Base-by-base conservation (phyloP, 768 basidiomycete species). In the Tylopilus sp. region DNA sequence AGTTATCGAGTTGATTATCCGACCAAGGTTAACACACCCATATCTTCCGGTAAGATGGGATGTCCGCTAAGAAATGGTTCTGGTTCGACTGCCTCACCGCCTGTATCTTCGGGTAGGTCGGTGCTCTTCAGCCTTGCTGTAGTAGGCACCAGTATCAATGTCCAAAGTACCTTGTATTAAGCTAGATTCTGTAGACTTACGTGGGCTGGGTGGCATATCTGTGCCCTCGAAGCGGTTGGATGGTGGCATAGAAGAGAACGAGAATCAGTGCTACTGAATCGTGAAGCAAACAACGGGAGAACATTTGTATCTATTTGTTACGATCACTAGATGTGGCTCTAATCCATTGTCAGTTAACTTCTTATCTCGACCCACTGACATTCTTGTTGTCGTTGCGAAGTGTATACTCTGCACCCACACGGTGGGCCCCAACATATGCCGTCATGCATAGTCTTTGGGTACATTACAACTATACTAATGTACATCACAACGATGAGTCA, bases 41-140 rank as follows among this genome's bases (percentile, higher is more conserved):
- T 67, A 42, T 68, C 67, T 29, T 68, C 67, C 0, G 58, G 67
- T 24, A 68, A 49, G 33, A 68, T 68, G 25, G 67, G 67, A 51
- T 65, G 59, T 40, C 67, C 67, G 12, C 45, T 61, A 6, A 67
- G 65, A 48, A 68, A 68, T 0, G 59, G 57, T 17, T 57, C 57
- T 4, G 45, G 55, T 48, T 51, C 22, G 4, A 24, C 47, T 28
- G 31, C 12, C 3, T 50, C 57, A 37, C 36, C 19, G 17, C 43
- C 61, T 14, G 14, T 53, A 6, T 61, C 57, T 17, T 56, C 54
- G 24, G 68, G 68, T 43, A 69, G 42, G 43, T 58, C 26, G 25
- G 66, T 69, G 40, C 59, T 66, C 48, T 54, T 66, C 53, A 67
- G 22, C 41, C 64, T 63, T 22, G 66, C 66, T 67, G 46, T 16